Conservation (phyloP, 2,329 filamentous ascomycete genomes). For the Lasiodiplodia citricola region DNA sequence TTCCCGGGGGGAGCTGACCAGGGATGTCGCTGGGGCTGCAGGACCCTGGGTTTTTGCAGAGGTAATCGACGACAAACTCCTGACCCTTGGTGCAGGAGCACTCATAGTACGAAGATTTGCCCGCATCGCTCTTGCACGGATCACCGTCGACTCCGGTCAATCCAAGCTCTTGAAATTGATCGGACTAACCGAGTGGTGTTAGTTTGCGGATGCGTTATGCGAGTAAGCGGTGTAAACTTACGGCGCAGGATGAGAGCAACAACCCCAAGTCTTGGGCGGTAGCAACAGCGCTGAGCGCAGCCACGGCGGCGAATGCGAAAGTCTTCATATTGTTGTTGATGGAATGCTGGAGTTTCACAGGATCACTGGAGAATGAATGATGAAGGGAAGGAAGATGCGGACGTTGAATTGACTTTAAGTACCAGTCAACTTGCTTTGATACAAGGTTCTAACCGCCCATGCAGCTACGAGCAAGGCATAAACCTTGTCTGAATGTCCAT, state of each 20-base stretch:
- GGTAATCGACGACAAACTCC: slow-evolving; percentile 15
- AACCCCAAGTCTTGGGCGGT: slow-evolving; percentile 16
- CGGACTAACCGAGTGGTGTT: background rate
- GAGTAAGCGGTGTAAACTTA: background rate
- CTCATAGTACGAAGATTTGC: slow-evolving; percentile 23
- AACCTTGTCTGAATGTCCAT: background rate
- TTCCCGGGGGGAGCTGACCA: background rate
- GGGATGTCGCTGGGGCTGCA: slow-evolving; percentile 19
- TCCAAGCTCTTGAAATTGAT: slow-evolving; percentile 18
- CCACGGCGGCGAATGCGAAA: slow-evolving; percentile 1
- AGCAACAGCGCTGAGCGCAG: slow-evolving; percentile 12
- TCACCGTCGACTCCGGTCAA: slow-evolving; percentile 21
- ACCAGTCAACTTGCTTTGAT: background rate
- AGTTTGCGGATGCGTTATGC: background rate
- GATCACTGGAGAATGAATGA: background rate
- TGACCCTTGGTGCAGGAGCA: slow-evolving; percentile 19
- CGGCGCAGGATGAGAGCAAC: slow-evolving; percentile 21
- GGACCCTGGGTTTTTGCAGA: slow-evolving; percentile 12
- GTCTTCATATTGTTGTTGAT: slow-evolving; percentile 7
- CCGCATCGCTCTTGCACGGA: slow-evolving; percentile 21
- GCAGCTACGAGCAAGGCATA: background rate
- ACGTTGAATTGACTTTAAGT: background rate
- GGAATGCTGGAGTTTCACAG: background rate
- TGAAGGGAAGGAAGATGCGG: background rate
- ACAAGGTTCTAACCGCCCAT: background rate